Percentiles rank a stretch among this genome's conserved stretches.
Conservation (phyloP, 331 rosid species). For the Stylosanthes scabra region DNA sequence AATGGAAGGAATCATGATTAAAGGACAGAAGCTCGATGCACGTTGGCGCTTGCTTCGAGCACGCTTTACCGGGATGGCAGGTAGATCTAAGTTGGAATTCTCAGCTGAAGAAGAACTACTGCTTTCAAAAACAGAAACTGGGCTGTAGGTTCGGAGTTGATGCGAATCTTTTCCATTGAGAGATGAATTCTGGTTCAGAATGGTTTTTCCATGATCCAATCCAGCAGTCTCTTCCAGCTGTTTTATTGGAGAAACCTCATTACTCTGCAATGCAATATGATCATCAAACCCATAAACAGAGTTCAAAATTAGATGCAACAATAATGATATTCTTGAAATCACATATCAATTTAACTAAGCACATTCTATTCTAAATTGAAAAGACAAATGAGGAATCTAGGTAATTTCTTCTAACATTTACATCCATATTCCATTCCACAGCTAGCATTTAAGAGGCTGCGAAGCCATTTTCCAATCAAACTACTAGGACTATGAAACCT, state of each 20-base stretch:
- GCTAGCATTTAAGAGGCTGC: slow-evolving; percentile 15
- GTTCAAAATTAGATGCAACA: slow-evolving; percentile 29
- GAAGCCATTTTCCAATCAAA: slow-evolving; percentile 7
- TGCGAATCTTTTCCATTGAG: slow-evolving; percentile 48
- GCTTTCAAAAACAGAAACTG: slow-evolving; percentile 78
- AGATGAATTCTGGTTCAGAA: slow-evolving; percentile 38
- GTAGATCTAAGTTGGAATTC: slow-evolving; percentile 49
- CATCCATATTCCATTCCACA: slow-evolving; percentile 24
- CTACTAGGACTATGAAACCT: slow-evolving; percentile 11
- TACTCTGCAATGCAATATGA: slow-evolving; percentile 56
- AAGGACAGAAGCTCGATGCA: slow-evolving; percentile 48
- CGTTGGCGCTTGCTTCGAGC: slow-evolving; percentile 70
- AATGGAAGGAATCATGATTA: slow-evolving; percentile 44
- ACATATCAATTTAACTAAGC: neutral
- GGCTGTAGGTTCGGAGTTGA: slow-evolving; percentile 64
- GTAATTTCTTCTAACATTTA: slow-evolving; percentile 15
- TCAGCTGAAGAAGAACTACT: slow-evolving; percentile 65
- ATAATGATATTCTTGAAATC: slow-evolving; percentile 5
- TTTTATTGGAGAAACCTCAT: slow-evolving; percentile 42
- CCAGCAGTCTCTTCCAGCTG: slow-evolving; percentile 41
- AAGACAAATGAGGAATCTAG: slow-evolving; percentile 15
- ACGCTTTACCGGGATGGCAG: slow-evolving; percentile 55
- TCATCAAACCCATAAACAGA: slow-evolving; percentile 21
- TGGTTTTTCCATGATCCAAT: slow-evolving; percentile 46
- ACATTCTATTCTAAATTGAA: slow-evolving; percentile 21